Evolutionary conservation across 106 monocot genomes (phyloP).

Genomic region (Triglochin maritima): DNA sequence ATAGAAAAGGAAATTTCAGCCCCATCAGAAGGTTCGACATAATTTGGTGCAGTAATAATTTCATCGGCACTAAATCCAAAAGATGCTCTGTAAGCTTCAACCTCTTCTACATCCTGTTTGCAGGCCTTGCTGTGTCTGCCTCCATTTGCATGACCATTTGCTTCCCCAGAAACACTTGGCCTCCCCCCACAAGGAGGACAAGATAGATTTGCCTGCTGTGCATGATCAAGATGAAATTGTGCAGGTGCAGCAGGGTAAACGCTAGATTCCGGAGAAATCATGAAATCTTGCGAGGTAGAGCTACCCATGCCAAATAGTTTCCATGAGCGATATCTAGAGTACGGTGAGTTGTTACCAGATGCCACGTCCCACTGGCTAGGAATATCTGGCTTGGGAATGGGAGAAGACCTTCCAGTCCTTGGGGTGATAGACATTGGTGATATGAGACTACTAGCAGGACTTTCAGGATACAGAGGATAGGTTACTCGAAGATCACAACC

Average conservation of each 20-base stretch:
- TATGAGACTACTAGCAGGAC: slow-evolving; percentile 89
- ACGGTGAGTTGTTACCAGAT: slow-evolving; percentile 38
- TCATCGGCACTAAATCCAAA: slow-evolving; percentile 98
- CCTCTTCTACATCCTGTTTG: slow-evolving; percentile 78
- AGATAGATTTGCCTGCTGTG: slow-evolving; percentile 20
- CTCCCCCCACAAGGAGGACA: slow-evolving; percentile 20
- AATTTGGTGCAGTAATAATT: slow-evolving; percentile 50
- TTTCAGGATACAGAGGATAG: slow-evolving; percentile 80
- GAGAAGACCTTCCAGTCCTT: slow-evolving; percentile 67
- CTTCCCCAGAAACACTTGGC: slow-evolving; percentile 26
- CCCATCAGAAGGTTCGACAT: slow-evolving; percentile 56
- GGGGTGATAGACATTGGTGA: slow-evolving; percentile 89
- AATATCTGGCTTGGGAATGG: slow-evolving; percentile 55
- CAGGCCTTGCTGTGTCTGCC: slow-evolving; percentile 36
- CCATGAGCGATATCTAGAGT: slow-evolving; percentile 33
- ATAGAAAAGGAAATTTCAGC: slow-evolving; percentile 79
- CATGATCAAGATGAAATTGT: slow-evolving; percentile 62
- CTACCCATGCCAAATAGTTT: slow-evolving; percentile 45
- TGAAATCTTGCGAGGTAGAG: slow-evolving; percentile 39
- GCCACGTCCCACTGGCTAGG: slow-evolving; percentile 38
- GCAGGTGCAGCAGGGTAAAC: slow-evolving; percentile 65
- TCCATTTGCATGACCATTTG: slow-evolving; percentile 9
- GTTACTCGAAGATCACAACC: slow-evolving; percentile 57
- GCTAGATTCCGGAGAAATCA: slow-evolving; percentile 35
- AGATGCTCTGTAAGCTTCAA: slow-evolving; percentile 95